phyloP scores from a whole-genome alignment of 805 yeast species.

The Nakazawaea wyomingensis region DNA sequence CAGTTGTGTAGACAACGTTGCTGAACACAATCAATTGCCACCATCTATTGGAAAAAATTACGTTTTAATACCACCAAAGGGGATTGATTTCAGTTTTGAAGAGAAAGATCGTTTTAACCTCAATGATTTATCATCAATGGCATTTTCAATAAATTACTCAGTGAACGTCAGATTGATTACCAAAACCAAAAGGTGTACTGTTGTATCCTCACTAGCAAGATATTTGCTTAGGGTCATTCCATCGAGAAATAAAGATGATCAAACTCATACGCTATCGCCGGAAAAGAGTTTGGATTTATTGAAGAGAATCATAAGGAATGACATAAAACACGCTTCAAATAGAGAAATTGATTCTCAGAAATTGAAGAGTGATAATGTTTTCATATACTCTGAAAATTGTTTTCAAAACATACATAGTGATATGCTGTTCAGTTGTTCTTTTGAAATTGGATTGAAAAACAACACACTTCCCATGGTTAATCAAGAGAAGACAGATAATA shows the following conservation, averaged over 20 bases:
- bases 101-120: background rate
- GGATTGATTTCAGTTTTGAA: background rate
- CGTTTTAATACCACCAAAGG: background rate
- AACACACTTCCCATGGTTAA: no score
- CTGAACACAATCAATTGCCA: constrained; percentile 11
- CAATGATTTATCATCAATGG: constrained; percentile 1
- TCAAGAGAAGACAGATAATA: background rate
- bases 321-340: background rate
- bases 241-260: background rate
- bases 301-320: background rate
- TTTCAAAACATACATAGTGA: no score
- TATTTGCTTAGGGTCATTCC: background rate
- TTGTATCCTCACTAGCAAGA: background rate
- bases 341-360: background rate
- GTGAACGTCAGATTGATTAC: background rate
- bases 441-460: no score
- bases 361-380: background rate
- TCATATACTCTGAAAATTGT: no score
- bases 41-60: background rate
- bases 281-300: background rate
- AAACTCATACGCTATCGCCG: background rate
- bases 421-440: no score
- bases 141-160: background rate
- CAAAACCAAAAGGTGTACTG: background rate
- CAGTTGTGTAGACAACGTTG: constrained; percentile 40